A percentile compares a stretch with the other conserved stretches of the same genome.
Conservation (phyloP, 768 basidiomycete species). For the Mycena crocata region DNA sequence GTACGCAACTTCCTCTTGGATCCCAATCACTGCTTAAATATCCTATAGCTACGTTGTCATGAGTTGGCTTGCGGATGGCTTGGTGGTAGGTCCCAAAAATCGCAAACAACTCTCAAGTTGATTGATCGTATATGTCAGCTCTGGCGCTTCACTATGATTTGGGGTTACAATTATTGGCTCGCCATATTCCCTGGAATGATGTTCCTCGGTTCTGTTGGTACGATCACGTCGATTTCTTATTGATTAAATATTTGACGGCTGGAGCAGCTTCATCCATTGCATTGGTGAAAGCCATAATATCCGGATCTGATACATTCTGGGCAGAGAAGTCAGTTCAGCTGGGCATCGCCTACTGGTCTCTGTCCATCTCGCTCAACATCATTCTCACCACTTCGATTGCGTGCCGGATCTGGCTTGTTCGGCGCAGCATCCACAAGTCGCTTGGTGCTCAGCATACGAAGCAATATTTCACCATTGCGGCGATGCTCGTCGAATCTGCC, state of each 20-base stretch:
- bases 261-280: slow-evolving; percentile 12
- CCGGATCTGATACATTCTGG: slow-evolving; percentile 21
- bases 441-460: slow-evolving; percentile 38
- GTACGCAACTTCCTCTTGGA: neutral
- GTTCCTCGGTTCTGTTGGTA: slow-evolving; percentile 22
- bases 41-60: slow-evolving; percentile 39
- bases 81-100: slow-evolving; percentile 33
- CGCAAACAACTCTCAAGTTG: too few species aligned
- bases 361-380: slow-evolving; percentile 48
- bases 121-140: slow-evolving; percentile 1
- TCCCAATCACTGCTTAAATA: neutral
- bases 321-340: slow-evolving; percentile 32
- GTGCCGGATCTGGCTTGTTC: slow-evolving; percentile 39
- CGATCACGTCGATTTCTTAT: neutral
- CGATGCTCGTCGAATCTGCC: slow-evolving; percentile 53
- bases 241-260: neutral
- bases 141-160: slow-evolving; percentile 32
- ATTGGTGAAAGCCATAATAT: slow-evolving; percentile 6
- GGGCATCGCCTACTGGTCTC: slow-evolving; percentile 36
- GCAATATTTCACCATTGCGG: slow-evolving; percentile 40
- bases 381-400: slow-evolving; percentile 48
- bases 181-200: slow-evolving; percentile 14
- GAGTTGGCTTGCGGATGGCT: slow-evolving; percentile 42
- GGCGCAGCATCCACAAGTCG: slow-evolving; percentile 22
- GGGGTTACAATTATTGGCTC: slow-evolving; percentile 10